A percentile compares a stretch with the other conserved stretches of the same genome.
Evolutionary conservation across 83 land plant genomes (phyloP).

Genomic region (Diphasiastrum complanatum): DNA sequence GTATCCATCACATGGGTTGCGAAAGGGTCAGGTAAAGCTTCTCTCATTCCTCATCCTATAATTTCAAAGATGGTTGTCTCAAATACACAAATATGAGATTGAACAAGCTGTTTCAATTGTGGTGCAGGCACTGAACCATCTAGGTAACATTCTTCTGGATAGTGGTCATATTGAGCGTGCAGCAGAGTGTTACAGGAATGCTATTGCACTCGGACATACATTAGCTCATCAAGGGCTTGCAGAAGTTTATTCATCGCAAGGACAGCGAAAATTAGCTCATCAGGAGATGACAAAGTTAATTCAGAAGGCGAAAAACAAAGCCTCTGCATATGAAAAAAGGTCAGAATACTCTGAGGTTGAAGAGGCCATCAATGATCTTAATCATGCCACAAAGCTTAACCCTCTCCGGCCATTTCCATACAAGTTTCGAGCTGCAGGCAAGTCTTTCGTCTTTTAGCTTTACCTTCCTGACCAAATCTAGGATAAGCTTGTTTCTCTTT

Average conservation of each 20-base stretch:
- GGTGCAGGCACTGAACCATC: slow-evolving; percentile 86
- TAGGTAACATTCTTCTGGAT: slow-evolving; percentile 89
- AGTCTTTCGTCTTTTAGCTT: no score
- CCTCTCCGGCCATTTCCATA: slow-evolving; percentile 94
- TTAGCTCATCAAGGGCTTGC: slow-evolving; percentile 98
- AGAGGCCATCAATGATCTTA: slow-evolving; percentile 71
- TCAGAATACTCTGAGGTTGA: slow-evolving; percentile 93
- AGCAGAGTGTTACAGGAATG: slow-evolving; percentile 73
- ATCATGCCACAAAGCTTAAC: slow-evolving; percentile 78
- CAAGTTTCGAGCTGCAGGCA: slow-evolving; percentile 96
- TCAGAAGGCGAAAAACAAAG: slow-evolving; percentile 87
- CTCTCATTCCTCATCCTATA: not conserved
- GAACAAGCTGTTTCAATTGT: slow-evolving; percentile 5
- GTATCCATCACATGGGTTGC: slow-evolving; percentile 91
- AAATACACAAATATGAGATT: not conserved
- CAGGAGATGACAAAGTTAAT: slow-evolving; percentile 98
- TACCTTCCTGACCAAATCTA: no score
- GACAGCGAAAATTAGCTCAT: slow-evolving; percentile 77
- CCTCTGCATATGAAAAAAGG: slow-evolving; percentile 96
- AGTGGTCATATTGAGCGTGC: slow-evolving; percentile 71
- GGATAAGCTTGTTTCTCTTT: no score
- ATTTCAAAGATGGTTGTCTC: not conserved
- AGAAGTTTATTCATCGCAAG: slow-evolving; percentile 67
- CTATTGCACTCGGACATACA: slow-evolving; percentile 86
- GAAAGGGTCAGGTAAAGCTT: slow-evolving; percentile 81